Percentiles rank a stretch among this genome's conserved stretches.
Evolutionary conservation across 805 yeast genomes (phyloP).

Genomic region (Metschnikowia reukaufii): DNA sequence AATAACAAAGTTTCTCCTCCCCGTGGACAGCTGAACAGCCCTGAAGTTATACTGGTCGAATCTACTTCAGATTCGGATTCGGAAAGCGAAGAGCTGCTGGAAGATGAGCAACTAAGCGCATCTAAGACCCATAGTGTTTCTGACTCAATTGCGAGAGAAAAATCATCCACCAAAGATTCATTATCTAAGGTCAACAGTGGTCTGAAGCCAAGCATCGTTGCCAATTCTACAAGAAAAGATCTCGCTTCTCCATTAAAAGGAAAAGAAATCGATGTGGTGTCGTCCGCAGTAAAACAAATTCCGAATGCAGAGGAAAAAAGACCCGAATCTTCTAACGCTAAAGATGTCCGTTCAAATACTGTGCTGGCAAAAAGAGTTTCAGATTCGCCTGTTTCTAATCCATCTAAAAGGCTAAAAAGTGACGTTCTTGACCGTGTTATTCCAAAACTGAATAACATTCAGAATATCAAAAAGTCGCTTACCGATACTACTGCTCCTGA

Average conservation of each 20-base stretch:
- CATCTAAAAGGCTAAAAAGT: neutral
- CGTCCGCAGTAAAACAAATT: neutral
- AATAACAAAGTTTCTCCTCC: too few species aligned
- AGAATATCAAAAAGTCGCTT: neutral
- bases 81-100: conserved; percentile 2
- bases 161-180: neutral
- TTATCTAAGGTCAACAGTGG: too few species aligned
- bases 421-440: neutral
- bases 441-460: neutral
- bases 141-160: neutral
- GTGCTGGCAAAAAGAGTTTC: neutral
- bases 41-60: conserved; percentile 3
- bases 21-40: neutral
- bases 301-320: neutral
- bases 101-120: neutral
- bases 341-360: neutral
- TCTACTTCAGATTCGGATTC: conserved; percentile 7
- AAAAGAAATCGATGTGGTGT: too few species aligned
- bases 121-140: neutral
- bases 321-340: neutral
- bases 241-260: too few species aligned
- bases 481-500: neutral
- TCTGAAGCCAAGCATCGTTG: too few species aligned
- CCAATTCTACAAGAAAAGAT: too few species aligned
- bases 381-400: neutral